phyloP scores from a whole-genome alignment of 2,329 filamentous ascomycete species.

The Botrytis sinoallii region DNA sequence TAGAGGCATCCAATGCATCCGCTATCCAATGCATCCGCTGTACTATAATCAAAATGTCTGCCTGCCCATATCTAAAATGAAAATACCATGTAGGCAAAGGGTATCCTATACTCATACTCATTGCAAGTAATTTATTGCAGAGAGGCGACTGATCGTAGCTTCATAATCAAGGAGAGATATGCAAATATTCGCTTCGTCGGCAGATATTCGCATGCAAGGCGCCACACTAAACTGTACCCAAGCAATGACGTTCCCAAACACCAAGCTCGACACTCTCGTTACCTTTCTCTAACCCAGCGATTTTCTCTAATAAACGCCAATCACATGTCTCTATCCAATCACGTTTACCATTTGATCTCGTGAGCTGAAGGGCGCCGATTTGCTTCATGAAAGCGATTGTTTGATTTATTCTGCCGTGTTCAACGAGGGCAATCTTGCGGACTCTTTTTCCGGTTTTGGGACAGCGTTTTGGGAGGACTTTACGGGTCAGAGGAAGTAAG shows the following conservation, averaged over 20 bases:
- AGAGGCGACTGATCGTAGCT: no score
- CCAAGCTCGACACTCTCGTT: constrained; percentile 34
- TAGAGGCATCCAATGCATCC: background rate
- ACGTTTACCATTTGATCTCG: constrained; percentile 30
- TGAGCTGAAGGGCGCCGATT: constrained; percentile 31
- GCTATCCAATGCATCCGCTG: background rate
- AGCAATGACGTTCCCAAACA: constrained; percentile 24
- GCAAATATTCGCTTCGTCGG: background rate
- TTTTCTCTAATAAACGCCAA: constrained; percentile 42
- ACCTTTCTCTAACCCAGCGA: constrained; percentile 43
- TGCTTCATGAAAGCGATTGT: constrained; percentile 36
- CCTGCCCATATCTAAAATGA: background rate
- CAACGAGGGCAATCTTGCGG: constrained; percentile 39
- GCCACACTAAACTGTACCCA: constrained; percentile 16
- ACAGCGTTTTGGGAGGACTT: constrained; percentile 23
- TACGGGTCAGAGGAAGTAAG: constrained; percentile 20
- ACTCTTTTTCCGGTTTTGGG: constrained; percentile 25
- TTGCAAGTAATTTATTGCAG: no score
- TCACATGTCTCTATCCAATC: constrained; percentile 40
- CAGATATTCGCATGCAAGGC: background rate
- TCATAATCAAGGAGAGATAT: background rate
- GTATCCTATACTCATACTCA: background rate
- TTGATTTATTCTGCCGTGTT: constrained; percentile 34
- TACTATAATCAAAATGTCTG: background rate
- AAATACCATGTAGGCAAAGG: background rate